Base-by-base conservation (phyloP, 2,329 filamentous ascomycete species). In the Colletotrichum plurivorum region DNA sequence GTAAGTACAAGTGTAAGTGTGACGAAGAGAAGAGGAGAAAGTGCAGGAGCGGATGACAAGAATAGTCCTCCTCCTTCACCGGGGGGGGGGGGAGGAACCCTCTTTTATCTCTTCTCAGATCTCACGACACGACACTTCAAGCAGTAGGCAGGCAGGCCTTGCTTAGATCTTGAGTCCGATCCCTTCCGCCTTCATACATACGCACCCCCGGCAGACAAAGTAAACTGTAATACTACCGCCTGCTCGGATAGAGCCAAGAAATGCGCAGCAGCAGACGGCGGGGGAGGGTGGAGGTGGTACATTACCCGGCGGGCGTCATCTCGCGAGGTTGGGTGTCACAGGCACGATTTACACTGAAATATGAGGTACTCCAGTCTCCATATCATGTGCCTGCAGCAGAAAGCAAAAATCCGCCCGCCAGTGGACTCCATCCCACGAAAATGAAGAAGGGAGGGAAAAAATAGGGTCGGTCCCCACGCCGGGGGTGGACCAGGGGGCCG, bases 101-200 rank as follows among this genome's bases (percentile, higher is more conserved):
- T 62, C 60, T 62, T 69, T 66, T 69, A 66, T 69, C 62, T 27
- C 61, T 41, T 18, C 15, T n/a, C 3, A 49, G 25, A 59, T 56
- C 55, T 20, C 49, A 52, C 27, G 45, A 25, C 31, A 36, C 22
- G 22, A 36, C 31, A 36, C 31, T 2, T 25, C 22, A 36, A 36
- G 31, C 7, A 36, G 31, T 9, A 36, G 8, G 27, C 27, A 31
- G 15, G 20, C 22, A 41, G 53, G 43, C 48, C 53, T 59, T 52
- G 43, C 13, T 52, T 25, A 49, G 53, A 55, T 56, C 22, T 9
- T 15, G 16, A n/a, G 20, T 20, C 3, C 20, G 20, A 36, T 31
- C 4, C 27, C 43, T 27, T 16, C 18, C 48, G 20, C 22, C 48
- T 27, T 22, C 31, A 20, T 18, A 51, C 8, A 25, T 13, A 51